Evolutionary conservation across 768 basidiomycete genomes (phyloP), one percentile per base, ranked within the genome.

Genomic region (Tylopilus sp.): DNA sequence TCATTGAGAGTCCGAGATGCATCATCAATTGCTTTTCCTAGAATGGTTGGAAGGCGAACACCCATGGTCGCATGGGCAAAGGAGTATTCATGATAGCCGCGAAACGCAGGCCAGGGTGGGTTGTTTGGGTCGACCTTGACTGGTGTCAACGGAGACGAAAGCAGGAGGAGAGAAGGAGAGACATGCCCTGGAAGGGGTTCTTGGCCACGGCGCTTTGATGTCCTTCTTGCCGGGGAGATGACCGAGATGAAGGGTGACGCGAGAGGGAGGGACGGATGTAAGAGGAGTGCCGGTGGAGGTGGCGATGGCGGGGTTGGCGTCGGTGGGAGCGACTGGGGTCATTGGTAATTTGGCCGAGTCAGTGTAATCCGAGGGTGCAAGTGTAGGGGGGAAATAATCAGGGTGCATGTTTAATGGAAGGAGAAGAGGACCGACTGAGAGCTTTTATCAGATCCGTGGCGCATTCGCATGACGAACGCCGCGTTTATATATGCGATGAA

Each of bases 11-110:
- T 97, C 60, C 84, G 81, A 48, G 87, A 88, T 9, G 86, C 77
- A 64, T 98, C 95, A 62, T 95, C 93, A 61, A 97, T 94, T 12
- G 90, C 95, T 72, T 97, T 98, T 57, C 92, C 91, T 43, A 97
- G 77, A 57, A 98, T 98, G 36, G 95, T 95, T 2, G 95, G 95
- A 22, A 97, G 81, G 42, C 95, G 86, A n/a, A 88, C 85, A 54
- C 91, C 90, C 94, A 97, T 97, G 4, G 94, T 95, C 28, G 92
- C 95, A 71, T 95, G 82, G 35, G 86, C 86, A 63, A 91, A 91
- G 0, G 85, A 90, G 65, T 85, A 89, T 61, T 89, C 84, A 66
- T 85, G 81, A 65, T 90, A 88, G 4, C 87, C 86, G 39, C 88
- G 83, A 69, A 81, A 90, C 0, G 88, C 88, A 31, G 88, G 88